Evolutionary conservation across 2,329 filamentous ascomycete species (phyloP).

Genomic region (Xylariaceae sp.): DNA sequence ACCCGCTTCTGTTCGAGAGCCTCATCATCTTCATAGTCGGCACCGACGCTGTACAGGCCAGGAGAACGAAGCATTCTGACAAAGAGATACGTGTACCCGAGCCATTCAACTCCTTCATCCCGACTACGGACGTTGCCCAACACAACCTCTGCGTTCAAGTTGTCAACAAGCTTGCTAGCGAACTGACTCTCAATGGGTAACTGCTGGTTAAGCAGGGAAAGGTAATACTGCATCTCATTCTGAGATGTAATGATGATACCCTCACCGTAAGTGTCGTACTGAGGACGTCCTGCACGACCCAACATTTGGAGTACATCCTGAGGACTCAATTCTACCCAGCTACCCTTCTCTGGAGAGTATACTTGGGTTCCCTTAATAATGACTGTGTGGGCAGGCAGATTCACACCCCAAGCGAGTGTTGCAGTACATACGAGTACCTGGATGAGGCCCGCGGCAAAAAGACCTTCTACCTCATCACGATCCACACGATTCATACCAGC

Average conservation of each 20-base stretch:
- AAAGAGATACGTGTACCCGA: constrained; percentile 96
- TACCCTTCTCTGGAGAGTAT: constrained; percentile 97
- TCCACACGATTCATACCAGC: constrained; percentile 96
- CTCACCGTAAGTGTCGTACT: constrained; percentile 96
- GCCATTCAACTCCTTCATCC: constrained; percentile 97
- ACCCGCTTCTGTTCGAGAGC: constrained; percentile 93
- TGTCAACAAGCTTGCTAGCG: constrained; percentile 87
- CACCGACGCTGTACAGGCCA: constrained; percentile 88
- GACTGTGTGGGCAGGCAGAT: constrained; percentile 93
- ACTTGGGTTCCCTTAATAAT: constrained; percentile 98
- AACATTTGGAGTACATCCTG: constrained; percentile 99
- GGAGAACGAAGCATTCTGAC: constrained; percentile 96
- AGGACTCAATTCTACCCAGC: constrained; percentile 95
- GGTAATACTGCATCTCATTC: constrained; percentile 91
- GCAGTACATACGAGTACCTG: constrained; percentile 96
- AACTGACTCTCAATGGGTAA: constrained; percentile 96
- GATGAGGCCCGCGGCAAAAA: constrained; percentile 85
- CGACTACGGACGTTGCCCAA: constrained; percentile 86
- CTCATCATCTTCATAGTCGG: constrained; percentile 90
- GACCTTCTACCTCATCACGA: constrained; percentile 87
- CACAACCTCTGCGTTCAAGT: constrained; percentile 93
- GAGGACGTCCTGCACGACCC: constrained; percentile 89
- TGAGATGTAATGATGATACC: constrained; percentile 98
- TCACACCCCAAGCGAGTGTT: constrained; percentile 98
- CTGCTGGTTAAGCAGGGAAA: constrained; percentile 94